Evolutionary conservation across 768 basidiomycete genomes (phyloP), one percentile per base, ranked within the genome.

Genomic region (Suillus weaverae): DNA sequence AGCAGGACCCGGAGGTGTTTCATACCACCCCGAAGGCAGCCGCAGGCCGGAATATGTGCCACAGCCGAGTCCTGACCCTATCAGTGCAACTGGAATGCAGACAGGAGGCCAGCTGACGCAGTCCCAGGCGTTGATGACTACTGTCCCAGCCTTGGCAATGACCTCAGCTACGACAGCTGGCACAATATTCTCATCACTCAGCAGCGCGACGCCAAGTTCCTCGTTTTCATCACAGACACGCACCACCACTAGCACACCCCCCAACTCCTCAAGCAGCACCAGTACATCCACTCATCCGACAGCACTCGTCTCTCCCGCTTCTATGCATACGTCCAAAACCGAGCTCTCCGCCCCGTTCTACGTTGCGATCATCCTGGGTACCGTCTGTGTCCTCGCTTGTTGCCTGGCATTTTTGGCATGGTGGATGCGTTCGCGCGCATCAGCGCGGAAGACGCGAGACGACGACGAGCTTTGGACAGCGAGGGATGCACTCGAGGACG

Each of bases 401-500:
- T 50, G 86, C 39, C 71, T 81, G 18, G 80, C 84, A 44, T 67
- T 86, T n/a, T 69, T 84, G 38, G 81, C 84, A 0, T 85, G 81
- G 81, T 78, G 76, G 65, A 70, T 87, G 63, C 81, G 85, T 43
- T 68, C 80, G 9, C 78, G 80, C 60, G 63, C 74, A 57, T 77
- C 77, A 57, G 74, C 71, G 53, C 76, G 73, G 60, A 77, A 76
- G 14, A 75, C 76, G 46, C 70, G 78, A n/a, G 74, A 76, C 36
- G 66, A 65, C 5, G 68, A 71, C 10, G 73, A 78, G 26, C 72
- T 76, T 11, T 71, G 74, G 63, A 6, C 80, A 78, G 82, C 77
- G 72, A 69, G 67, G 54, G 68, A 64, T 32, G 70, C n/a, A 30
- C 44, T 55, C 61, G 63, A 67, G n/a, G 53, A 62, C n/a, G 32